Evolutionary conservation across 2,329 filamentous ascomycete genomes (phyloP).

Genomic region (Sphaerulina vaccinii): DNA sequence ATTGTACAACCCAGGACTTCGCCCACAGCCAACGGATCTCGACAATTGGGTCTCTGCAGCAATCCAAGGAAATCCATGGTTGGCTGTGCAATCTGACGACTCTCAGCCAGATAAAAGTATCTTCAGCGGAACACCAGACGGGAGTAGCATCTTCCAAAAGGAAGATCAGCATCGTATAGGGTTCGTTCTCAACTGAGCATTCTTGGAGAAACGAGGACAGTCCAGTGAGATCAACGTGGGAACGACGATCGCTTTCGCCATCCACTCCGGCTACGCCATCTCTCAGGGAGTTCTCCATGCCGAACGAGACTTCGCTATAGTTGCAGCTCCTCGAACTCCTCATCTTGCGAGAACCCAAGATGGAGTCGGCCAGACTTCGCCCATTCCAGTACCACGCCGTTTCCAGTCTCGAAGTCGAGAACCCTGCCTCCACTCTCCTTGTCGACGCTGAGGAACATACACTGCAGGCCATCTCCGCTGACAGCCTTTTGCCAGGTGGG

Average conservation of each 20-base stretch:
- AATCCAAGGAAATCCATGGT: constrained; percentile 1
- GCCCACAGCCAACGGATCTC: constrained; percentile 9
- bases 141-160: not conserved
- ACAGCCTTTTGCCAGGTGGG: constrained; percentile 44
- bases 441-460: constrained; percentile 38
- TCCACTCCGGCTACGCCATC: no score
- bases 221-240: no score
- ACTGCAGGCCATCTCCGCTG: constrained; percentile 42
- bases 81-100: not conserved
- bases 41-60: not conserved
- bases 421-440: constrained; percentile 40
- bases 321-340: constrained; percentile 41
- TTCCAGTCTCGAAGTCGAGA: constrained; percentile 39
- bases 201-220: no score
- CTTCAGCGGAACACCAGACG: no score
- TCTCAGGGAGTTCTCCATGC: no score
- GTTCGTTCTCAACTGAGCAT: no score
- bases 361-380: constrained; percentile 45
- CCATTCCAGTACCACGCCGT: constrained; percentile 39
- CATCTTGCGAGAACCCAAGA: constrained; percentile 44
- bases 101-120: not conserved
- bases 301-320: no score
- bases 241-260: no score
- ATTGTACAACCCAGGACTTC: constrained; percentile 3
- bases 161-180: not conserved